phyloP scores from a whole-genome alignment of 345 rosid genomes.

The Firmiana major region DNA sequence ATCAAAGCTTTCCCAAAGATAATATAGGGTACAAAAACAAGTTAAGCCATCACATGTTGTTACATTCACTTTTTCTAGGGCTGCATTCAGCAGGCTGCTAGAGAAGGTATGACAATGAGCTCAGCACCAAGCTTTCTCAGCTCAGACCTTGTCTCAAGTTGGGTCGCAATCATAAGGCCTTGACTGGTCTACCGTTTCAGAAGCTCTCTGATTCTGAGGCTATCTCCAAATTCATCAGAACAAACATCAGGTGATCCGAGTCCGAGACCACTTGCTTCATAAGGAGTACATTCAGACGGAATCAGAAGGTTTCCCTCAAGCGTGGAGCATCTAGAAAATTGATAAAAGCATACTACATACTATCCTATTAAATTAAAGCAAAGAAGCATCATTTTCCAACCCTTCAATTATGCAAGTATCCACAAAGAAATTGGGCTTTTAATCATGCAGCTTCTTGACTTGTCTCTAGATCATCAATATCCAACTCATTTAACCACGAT shows the following conservation, averaged over 20 bases:
- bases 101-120: not conserved
- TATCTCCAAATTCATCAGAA: not conserved
- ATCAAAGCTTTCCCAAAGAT: not conserved
- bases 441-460: not conserved
- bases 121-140: not conserved
- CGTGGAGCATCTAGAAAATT: not conserved
- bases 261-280: not conserved
- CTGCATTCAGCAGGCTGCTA: not conserved
- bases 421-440: not conserved
- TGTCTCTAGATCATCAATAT: too few species aligned
- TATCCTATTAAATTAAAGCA: not conserved
- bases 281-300: not conserved
- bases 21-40: not conserved
- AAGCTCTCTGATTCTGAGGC: not conserved
- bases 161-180: not conserved
- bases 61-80: not conserved
- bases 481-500: too few species aligned
- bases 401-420: not conserved
- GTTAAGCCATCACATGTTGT: constrained; percentile 5
- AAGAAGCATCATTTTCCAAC: not conserved
- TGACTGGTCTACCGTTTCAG: not conserved
- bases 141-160: not conserved
- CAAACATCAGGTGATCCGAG: not conserved
- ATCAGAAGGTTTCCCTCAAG: not conserved
- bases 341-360: not conserved